Evolutionary conservation across 1,284 basidiomycete species (phyloP).

Genomic region (Lentinula novae-zelandiae): DNA sequence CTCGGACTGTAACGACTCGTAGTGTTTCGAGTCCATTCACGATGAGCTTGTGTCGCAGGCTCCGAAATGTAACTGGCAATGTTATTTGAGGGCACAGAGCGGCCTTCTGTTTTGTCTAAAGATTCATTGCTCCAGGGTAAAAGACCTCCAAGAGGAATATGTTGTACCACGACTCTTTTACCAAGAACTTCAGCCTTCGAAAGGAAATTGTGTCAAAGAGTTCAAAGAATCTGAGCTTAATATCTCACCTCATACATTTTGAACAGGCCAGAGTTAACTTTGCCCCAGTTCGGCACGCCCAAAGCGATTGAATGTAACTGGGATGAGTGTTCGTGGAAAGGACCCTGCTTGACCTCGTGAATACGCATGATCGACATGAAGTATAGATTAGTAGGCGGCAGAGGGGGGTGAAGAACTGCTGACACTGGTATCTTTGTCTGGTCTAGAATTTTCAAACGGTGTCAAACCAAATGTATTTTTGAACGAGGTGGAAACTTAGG

Average conservation of each 20-base stretch:
- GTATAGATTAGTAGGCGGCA: slow-evolving; percentile 70
- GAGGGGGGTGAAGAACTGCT: slow-evolving; percentile 48
- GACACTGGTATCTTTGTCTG: slow-evolving; percentile 56
- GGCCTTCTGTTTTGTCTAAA: neutral
- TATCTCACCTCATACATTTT: slow-evolving; percentile 88
- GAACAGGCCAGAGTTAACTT: slow-evolving; percentile 85
- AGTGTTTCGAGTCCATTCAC: neutral
- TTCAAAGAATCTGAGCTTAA: neutral
- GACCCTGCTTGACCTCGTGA: slow-evolving; percentile 77
- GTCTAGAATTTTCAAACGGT: slow-evolving; percentile 34
- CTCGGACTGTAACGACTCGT: neutral
- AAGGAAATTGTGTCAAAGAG: neutral
- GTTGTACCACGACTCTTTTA: slow-evolving; percentile 96
- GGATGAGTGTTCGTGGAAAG: slow-evolving; percentile 92
- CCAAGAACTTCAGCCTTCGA: slow-evolving; percentile 84
- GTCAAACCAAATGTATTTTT: neutral
- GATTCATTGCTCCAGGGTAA: slow-evolving; percentile 48
- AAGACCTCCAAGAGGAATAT: slow-evolving; percentile 83
- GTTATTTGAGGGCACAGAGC: neutral
- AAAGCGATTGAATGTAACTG: slow-evolving; percentile 84
- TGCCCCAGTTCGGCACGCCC: slow-evolving; percentile 84
- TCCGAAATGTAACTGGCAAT: neutral
- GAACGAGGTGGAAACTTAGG: slow-evolving; percentile 16
- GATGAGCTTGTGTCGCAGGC: neutral
- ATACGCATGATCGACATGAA: slow-evolving; percentile 81